Evolutionary conservation across 2,329 filamentous ascomycete species (phyloP).

Genomic region (Mycocentrospora acerina): DNA sequence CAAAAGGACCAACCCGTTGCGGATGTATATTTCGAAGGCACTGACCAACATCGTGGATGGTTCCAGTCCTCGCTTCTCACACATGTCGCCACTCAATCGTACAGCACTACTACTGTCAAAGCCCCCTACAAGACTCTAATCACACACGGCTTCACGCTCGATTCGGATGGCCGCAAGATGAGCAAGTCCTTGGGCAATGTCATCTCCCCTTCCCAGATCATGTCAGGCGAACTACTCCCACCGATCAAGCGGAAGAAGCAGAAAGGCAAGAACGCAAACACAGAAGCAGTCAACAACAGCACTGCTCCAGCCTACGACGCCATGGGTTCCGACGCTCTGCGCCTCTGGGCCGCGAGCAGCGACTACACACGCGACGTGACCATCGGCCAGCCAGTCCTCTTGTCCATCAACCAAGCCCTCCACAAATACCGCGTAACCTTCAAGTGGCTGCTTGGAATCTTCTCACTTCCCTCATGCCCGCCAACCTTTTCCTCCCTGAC

Average conservation of each 20-base stretch:
- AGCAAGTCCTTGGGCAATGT: conserved; percentile 95
- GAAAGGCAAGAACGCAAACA: conserved; percentile 47
- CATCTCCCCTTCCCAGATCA: conserved; percentile 77
- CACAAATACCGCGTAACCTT: conserved; percentile 87
- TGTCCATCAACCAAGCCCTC: conserved; percentile 72
- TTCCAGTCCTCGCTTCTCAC: conserved; percentile 96
- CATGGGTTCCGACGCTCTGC: conserved; percentile 81
- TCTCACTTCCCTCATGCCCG: conserved; percentile 46
- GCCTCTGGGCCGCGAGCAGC: conserved; percentile 87
- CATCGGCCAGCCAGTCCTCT: conserved; percentile 75
- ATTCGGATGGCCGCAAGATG: conserved; percentile 93
- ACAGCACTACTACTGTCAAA: conserved; percentile 26
- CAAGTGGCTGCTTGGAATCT: conserved; percentile 82
- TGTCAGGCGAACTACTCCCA: conserved; percentile 77
- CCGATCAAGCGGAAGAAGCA: conserved; percentile 65
- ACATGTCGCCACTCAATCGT: conserved; percentile 65
- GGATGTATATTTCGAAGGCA: conserved; percentile 91
- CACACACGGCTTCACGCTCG: conserved; percentile 93
- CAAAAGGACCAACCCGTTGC: conserved; percentile 53
- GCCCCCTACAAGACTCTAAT: conserved; percentile 87
- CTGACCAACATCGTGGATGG: conserved; percentile 96
- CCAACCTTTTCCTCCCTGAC: conserved; percentile 29
- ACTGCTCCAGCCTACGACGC: conserved; percentile 58
- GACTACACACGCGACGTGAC: conserved; percentile 89
- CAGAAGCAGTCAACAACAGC: conserved; percentile 18